These are phyloP conservation scores for Trichophyton schoenleinii DNA, from an alignment of 2,329 filamentous ascomycete genomes.

Conservation along the genomic window DNA sequence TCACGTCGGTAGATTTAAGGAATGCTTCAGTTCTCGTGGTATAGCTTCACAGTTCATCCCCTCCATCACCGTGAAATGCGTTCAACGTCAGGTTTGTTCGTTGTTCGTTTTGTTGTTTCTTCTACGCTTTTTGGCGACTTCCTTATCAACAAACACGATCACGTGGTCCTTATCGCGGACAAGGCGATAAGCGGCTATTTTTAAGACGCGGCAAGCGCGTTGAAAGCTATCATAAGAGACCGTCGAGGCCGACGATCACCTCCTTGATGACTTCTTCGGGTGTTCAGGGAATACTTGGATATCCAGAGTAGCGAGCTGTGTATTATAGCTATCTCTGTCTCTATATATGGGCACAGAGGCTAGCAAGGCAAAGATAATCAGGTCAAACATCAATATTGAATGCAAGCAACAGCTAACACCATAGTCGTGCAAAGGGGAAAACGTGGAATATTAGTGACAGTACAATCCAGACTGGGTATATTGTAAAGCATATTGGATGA, in stretches of 20 bases:
- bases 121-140: neutral
- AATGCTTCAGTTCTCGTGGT: neutral
- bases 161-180: neutral
- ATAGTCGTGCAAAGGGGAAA: neutral
- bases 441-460: too few relatives aligned
- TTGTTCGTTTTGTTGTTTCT: neutral
- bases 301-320: neutral
- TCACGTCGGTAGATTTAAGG: constrained; percentile 2
- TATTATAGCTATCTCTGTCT: neutral
- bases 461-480: neutral
- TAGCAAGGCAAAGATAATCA: neutral
- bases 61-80: neutral
- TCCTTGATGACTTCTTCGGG: too few relatives aligned
- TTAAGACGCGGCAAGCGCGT: constrained; percentile 5
- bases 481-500: constrained; percentile 4
- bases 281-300: neutral
- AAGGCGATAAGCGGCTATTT: constrained; percentile 4
- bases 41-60: neutral
- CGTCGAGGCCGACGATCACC: too few relatives aligned
- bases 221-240: too few relatives aligned
- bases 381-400: neutral
- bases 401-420: neutral
- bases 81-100: neutral
- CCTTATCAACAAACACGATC: constrained; percentile 1
- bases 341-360: neutral